Evolutionary conservation across 2,329 filamentous ascomycete genomes (phyloP).

Genomic region (Cladosporium sp.): DNA sequence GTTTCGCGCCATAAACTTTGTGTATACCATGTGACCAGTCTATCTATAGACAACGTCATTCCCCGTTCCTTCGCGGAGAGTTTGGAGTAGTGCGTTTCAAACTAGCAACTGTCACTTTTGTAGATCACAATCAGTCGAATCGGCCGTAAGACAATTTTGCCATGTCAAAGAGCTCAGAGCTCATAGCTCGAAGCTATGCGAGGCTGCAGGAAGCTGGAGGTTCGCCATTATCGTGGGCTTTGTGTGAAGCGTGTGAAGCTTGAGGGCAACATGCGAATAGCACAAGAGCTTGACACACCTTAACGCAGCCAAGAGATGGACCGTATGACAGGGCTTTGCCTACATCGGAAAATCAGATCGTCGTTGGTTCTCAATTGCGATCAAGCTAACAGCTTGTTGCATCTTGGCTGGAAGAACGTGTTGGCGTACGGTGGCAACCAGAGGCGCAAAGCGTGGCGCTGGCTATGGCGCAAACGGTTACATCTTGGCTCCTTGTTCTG

Average conservation of each 20-base stretch:
- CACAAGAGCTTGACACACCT: background rate
- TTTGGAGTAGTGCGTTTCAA: background rate
- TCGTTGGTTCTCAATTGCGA: background rate
- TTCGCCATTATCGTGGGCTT: background rate
- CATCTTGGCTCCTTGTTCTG: background rate
- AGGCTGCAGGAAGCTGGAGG: background rate
- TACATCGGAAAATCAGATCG: background rate
- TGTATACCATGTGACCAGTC: background rate
- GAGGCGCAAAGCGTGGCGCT: background rate
- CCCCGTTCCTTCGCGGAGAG: background rate
- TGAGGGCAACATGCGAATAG: background rate
- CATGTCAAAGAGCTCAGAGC: background rate
- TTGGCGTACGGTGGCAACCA: background rate
- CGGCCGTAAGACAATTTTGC: background rate
- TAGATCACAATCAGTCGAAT: background rate
- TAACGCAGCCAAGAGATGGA: background rate
- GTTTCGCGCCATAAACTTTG: background rate
- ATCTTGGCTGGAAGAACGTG: background rate
- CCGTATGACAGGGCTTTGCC: background rate
- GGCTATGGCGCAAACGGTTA: background rate
- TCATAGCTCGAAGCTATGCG: background rate
- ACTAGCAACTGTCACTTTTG: background rate
- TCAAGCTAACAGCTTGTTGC: background rate
- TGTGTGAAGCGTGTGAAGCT: background rate
- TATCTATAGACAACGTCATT: background rate